A percentile compares a stretch with the other conserved stretches of the same genome.
phyloP scores from a whole-genome alignment of 257 asterid species.

The Solanum clarkiae region DNA sequence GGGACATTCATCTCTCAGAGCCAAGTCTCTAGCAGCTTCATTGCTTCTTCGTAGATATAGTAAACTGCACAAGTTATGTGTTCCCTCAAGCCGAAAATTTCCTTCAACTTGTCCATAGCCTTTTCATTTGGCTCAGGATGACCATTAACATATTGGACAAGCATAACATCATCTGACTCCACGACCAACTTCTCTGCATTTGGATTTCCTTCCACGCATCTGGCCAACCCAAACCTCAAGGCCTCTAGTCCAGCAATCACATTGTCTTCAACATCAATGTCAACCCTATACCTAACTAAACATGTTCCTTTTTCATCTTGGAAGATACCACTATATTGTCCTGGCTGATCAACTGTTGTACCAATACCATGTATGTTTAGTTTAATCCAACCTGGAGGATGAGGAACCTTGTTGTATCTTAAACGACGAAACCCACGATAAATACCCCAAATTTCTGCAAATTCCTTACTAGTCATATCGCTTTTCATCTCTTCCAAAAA shows the following conservation, averaged over 20 bases:
- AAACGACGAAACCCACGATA: not conserved
- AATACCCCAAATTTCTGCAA: not conserved
- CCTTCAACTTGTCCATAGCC: not conserved
- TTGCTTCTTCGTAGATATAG: not conserved
- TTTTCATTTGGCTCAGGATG: not conserved
- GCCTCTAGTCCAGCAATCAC: not conserved
- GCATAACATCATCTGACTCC: not conserved
- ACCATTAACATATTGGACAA: constrained; percentile 4
- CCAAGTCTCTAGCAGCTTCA: not conserved
- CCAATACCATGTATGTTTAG: not conserved
- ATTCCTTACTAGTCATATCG: too few relatives aligned
- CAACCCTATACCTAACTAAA: not conserved
- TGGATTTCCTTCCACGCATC: not conserved
- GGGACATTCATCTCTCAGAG: not conserved
- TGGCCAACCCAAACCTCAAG: not conserved
- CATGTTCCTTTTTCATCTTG: not conserved
- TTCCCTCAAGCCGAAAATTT: not conserved
- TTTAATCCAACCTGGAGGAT: constrained; percentile 4
- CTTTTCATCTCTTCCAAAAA: not conserved
- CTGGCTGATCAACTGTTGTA: not conserved
- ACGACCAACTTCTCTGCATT: not conserved
- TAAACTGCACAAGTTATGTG: not conserved
- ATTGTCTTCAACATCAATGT: not conserved
- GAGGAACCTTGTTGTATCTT: not conserved
- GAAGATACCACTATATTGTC: not conserved